A percentile compares a stretch with the other conserved stretches of the same genome.
These are phyloP conservation scores for Clarireedia hainanense DNA, from an alignment of 2,329 filamentous ascomycete genomes.

Conservation along the genomic window DNA sequence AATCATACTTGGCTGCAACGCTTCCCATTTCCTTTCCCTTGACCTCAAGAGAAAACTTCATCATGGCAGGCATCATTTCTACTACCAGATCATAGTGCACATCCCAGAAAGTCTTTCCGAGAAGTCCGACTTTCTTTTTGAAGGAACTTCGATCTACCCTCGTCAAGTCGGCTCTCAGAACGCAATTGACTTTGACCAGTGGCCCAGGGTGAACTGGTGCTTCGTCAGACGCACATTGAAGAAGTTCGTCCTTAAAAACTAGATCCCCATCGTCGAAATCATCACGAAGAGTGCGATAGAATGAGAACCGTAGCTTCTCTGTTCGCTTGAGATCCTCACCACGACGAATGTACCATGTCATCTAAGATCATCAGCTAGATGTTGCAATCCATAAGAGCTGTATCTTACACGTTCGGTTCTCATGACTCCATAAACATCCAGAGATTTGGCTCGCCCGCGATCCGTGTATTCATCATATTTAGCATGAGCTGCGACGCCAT, in stretches of 20 bases:
- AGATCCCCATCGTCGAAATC: not conserved
- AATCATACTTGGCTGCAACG: conserved; percentile 1
- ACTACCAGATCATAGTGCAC: not conserved
- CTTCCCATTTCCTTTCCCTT: not conserved
- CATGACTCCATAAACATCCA: not conserved
- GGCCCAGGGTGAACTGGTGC: not conserved
- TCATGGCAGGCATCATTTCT: not conserved
- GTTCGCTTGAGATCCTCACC: conserved; percentile 15
- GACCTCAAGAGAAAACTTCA: conserved; percentile 1
- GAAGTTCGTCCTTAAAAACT: conserved; percentile 11
- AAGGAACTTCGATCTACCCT: not conserved
- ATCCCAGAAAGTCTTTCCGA: not conserved
- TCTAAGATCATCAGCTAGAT: conserved; percentile 8
- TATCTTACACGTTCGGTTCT: not conserved
- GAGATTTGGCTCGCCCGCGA: not conserved
- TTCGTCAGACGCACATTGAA: not conserved
- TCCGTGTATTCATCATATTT: conserved; percentile 9
- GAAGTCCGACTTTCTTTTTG: not conserved
- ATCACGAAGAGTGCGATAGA: conserved; percentile 9
- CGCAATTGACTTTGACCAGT: not conserved
- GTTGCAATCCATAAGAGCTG: not conserved
- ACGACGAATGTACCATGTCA: conserved; percentile 20
- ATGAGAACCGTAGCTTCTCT: conserved; percentile 13
- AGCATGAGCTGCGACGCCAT: conserved; percentile 11
- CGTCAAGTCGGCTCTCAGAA: not conserved